Percentiles rank a stretch among this genome's conserved stretches.
Conservation (phyloP, 169 alveolate genomes). For the Plasmodium billcollinsi region DNA sequence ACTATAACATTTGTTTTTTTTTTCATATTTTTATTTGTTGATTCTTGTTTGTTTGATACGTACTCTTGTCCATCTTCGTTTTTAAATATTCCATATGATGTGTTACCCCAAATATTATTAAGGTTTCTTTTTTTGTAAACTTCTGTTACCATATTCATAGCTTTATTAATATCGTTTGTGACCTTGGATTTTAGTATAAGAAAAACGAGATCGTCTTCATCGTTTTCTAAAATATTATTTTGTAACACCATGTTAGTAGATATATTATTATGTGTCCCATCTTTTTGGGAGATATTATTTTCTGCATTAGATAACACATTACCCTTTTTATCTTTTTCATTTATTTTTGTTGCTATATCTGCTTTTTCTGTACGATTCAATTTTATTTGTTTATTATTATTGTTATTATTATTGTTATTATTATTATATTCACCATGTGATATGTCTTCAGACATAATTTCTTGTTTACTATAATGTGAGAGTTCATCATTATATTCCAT, state of each 20-base stretch:
- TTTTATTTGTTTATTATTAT: background rate
- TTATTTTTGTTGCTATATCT: background rate
- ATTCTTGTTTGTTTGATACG: background rate
- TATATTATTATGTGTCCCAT: background rate
- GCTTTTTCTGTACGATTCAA: background rate
- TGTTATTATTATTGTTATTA: background rate
- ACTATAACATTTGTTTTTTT: background rate
- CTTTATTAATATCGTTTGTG: slow-evolving; percentile 49
- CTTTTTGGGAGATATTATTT: background rate
- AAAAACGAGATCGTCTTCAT: slow-evolving; percentile 37
- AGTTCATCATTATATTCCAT: slow-evolving; percentile 38
- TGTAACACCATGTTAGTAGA: background rate
- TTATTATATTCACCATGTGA: background rate
- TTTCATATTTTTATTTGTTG: background rate
- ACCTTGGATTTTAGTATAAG: slow-evolving; percentile 34
- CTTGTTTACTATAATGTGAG: background rate
- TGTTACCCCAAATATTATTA: slow-evolving; percentile 24
- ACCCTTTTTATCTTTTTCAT: background rate
- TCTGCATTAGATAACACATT: too few species aligned
- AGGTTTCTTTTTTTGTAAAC: slow-evolving; percentile 55
- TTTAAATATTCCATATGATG: slow-evolving; percentile 6
- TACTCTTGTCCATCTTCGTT: background rate
- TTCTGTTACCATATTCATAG: slow-evolving; percentile 44
- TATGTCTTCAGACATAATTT: background rate
- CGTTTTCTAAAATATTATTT: background rate